phyloP scores from a whole-genome alignment of 768 basidiomycete species.

The Amanita rubescens region DNA sequence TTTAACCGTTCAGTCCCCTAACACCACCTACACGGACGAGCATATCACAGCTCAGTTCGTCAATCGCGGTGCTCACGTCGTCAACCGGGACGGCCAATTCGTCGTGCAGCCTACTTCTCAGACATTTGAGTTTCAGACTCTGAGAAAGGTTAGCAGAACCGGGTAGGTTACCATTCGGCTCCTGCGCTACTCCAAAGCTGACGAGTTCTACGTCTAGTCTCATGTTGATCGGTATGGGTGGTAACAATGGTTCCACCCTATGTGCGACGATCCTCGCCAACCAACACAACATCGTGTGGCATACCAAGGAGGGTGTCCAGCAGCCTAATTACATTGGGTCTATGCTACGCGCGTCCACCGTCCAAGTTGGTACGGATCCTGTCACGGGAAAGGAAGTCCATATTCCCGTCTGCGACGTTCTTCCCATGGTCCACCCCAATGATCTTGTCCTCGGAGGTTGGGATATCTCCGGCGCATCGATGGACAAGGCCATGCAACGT shows the following conservation, averaged over 20 bases:
- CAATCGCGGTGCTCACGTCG: constrained; percentile 72
- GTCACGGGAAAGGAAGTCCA: constrained; percentile 81
- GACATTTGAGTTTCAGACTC: constrained; percentile 87
- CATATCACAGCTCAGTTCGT: constrained; percentile 76
- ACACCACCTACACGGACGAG: constrained; percentile 74
- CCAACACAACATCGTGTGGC: constrained; percentile 90
- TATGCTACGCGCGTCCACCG: constrained; percentile 90
- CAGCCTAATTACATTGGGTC: constrained; percentile 98
- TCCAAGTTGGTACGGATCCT: constrained; percentile 82
- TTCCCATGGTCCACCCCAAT: constrained; percentile 98
- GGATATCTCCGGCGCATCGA: constrained; percentile 83
- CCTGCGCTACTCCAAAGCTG: constrained; percentile 6
- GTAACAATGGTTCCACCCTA: constrained; percentile 95
- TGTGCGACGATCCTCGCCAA: constrained; percentile 95
- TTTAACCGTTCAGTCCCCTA: constrained; percentile 76
- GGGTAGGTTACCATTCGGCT: constrained; percentile 52
- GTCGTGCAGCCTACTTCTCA: constrained; percentile 72
- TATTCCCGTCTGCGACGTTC: constrained; percentile 85
- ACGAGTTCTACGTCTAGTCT: constrained; percentile 43
- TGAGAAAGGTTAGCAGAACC: constrained; percentile 79
- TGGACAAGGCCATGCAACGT: constrained; percentile 92
- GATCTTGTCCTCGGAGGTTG: constrained; percentile 97
- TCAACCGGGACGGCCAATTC: constrained; percentile 67
- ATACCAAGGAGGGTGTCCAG: constrained; percentile 86
- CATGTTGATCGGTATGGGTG: constrained; percentile 95